Evolutionary conservation across 306 rosid species (phyloP), one percentile per base, ranked within the genome.

Genomic region (Quercus ilex): DNA sequence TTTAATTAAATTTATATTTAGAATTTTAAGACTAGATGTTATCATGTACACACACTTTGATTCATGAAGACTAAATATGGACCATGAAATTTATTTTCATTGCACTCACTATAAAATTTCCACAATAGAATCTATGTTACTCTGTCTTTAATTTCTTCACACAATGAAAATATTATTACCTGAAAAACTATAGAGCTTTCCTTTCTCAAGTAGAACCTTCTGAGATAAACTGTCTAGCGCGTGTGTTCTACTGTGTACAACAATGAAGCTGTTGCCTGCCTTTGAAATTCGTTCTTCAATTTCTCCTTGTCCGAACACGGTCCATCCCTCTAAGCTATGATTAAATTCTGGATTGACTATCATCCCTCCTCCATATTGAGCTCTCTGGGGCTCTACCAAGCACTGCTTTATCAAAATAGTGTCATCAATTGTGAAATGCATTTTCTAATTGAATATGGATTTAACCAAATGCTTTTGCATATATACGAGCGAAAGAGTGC

Each of bases 261-360:
- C 90, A 57, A 92, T 78, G 90, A 94, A 89, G 68, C 74, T 88
- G 74, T 90, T 88, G 55, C 92, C 97, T 78, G 76, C 85, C 75
- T 85, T 87, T 9, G 89, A 85, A 57, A 73, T 14, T 25, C 89
- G 55, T 80, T 82, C 87, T 75, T 83, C 84, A 4, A 92, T 78
- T n/a, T 79, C 62, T 65, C 89, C 97, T 14, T 81, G 78, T 78
- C 97, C 93, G 81, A 82, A 81, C 4, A 78, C 82, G 55, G 43
- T 79, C 97, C 98, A 92, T n/a, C 94, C 89, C 25, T 89, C 78
- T 62, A 76, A 77, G 73, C 81, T 82, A 46, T 89, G 43, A 17
- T 89, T 89, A 79, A 92, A 89, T 71, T 82, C 91, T 77, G 98
- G 92, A 62, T 94, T 94, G n/a, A 84, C 87, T 75, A 94, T 85